Conservation (phyloP, 441 rosid species). For the Erodium moschatum region DNA sequence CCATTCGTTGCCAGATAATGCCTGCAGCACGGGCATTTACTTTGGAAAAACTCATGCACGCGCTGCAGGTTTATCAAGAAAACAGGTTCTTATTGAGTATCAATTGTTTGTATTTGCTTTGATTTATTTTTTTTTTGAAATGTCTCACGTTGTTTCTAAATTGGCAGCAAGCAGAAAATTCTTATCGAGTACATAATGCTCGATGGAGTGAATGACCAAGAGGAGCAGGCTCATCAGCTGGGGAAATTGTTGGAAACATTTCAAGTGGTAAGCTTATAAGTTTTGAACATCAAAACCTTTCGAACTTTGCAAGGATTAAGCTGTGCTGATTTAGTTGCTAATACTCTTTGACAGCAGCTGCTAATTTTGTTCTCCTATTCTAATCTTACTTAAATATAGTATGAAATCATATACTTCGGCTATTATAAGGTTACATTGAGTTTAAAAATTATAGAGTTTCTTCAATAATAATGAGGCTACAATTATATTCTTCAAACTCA, state of each 20-base stretch:
- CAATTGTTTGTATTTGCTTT: neutral
- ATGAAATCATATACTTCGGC: too few species aligned
- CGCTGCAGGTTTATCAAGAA: conserved; percentile 62
- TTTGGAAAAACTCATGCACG: conserved; percentile 79
- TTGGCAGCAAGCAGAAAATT: conserved; percentile 64
- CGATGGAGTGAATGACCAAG: too few species aligned
- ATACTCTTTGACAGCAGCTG: neutral
- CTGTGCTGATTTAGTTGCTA: conserved; percentile 4
- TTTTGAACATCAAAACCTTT: too few species aligned
- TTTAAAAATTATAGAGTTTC: neutral
- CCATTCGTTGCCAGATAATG: conserved; percentile 89
- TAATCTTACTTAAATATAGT: too few species aligned
- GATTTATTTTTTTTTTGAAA: neutral
- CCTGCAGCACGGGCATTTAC: conserved; percentile 98
- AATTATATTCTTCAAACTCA: neutral
- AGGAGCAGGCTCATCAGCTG: too few species aligned
- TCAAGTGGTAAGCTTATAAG: too few species aligned
- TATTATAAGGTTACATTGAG: too few species aligned
- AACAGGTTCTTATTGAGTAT: conserved; percentile 38
- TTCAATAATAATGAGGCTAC: neutral
- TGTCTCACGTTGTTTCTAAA: conserved; percentile 12
- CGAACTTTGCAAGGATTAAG: neutral
- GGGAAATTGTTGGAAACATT: too few species aligned
- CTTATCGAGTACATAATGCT: conserved; percentile 19
- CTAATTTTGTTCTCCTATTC: neutral